Base-by-base conservation (phyloP, 495 filamentous ascomycete species). In the Penicillium daleae region DNA sequence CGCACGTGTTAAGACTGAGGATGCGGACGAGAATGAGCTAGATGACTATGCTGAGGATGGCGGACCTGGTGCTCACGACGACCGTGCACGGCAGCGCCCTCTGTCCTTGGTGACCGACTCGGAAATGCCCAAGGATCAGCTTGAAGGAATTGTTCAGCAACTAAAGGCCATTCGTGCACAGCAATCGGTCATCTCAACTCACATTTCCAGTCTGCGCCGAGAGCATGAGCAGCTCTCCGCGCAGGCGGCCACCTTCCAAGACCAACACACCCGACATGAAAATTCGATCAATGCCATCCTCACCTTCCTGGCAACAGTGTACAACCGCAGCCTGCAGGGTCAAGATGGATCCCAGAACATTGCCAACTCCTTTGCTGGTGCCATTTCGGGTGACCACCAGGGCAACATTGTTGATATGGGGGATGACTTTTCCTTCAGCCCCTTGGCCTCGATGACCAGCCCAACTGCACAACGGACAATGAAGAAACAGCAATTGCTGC, bases 241-340 rank as follows among this genome's bases (percentile, higher is more conserved):
- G 39, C 95, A 98, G 73, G 92, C 94, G 0, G 82, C 89, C 46
- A 89, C 90, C 57, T 97, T 97, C 74, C 93, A 97, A 72, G 89
- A 87, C 33, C 85, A 95, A 71, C 95, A 99, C 69, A 92, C 93
- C 54, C 89, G 96, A 32, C 95, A 99, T 69, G 96, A 99, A 73
- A 97, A 92, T 68, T 97, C 93, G 10, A 99, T 99, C 71, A 98
- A 97, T 67, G 95, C 96, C 26, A 98, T 99, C 65, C 81, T 99
- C 17, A 97, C 92, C 32, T 99, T 98, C 73, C 84, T 99, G 3
- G 96, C 95, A 19, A 97, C 95, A 9, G 92, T 99, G 9, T 99
- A 97, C 80, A 91, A 95, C 66, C 90, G 88, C 59, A 90, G 86
- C 62, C 73, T 91, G 29, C 85, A 89, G 55, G 86, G 85, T 6